Conservation (phyloP, 768 basidiomycete species). For the Phanerodontia chrysosporium region DNA sequence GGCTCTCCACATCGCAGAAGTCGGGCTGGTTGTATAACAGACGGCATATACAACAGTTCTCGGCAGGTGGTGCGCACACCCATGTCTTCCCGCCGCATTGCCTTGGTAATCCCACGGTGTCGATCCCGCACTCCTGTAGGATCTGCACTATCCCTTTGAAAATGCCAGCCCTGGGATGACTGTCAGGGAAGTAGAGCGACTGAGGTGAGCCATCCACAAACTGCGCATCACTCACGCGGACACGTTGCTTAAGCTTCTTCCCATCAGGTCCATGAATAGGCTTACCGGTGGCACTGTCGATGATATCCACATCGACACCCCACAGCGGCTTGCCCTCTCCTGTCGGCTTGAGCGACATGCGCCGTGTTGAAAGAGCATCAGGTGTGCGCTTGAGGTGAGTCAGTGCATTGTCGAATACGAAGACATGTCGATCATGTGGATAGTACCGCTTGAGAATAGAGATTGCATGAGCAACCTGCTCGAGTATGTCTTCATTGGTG, state of each 20-base stretch:
- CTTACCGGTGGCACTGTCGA: background rate
- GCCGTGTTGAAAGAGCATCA: background rate
- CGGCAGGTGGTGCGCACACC: conserved; percentile 21
- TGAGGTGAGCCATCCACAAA: conserved; percentile 21
- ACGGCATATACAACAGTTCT: conserved; percentile 30
- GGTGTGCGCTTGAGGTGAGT: conserved; percentile 16
- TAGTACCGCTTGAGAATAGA: conserved; percentile 18
- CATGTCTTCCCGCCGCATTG: conserved; percentile 32
- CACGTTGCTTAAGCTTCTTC: conserved; percentile 11
- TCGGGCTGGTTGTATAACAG: conserved; percentile 39
- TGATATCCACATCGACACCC: background rate
- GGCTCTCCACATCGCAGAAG: conserved; percentile 31
- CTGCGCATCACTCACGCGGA: conserved; percentile 27
- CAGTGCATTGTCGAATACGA: conserved; percentile 26
- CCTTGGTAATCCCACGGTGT: conserved; percentile 14
- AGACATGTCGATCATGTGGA: conserved; percentile 19
- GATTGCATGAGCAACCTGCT: conserved; percentile 19
- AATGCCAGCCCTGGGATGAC: conserved; percentile 18
- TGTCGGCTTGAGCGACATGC: background rate
- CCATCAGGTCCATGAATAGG: conserved; percentile 12
- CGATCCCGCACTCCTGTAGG: conserved; percentile 21
- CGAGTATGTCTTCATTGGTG: conserved; percentile 19
- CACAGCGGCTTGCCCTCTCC: background rate
- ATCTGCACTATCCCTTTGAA: conserved; percentile 36
- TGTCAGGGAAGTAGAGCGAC: conserved; percentile 24